Evolutionary conservation across 768 basidiomycete species (phyloP), one percentile per base, ranked within the genome.

Genomic region (Auricularia heimuer): DNA sequence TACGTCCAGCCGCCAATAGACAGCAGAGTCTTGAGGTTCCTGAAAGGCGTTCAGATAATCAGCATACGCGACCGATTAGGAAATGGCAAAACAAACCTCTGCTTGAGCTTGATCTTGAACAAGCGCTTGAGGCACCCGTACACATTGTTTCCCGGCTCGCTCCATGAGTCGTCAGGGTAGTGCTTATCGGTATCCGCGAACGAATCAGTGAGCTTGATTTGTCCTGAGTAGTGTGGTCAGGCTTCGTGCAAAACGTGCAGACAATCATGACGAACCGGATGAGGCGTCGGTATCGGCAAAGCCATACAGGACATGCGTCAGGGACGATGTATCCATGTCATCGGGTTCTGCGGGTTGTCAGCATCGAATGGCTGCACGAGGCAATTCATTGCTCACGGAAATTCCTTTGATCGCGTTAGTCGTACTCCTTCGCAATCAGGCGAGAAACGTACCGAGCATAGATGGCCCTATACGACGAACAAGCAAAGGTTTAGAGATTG

Each of bases 291-390:
- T 71, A 71, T 92, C 92, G 2, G 87, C 89, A 21, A 92, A 78
- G 1, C 75, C 81, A 69, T 92, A 92, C 14, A 90, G 75, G 69
- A 92, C 83, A 77, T 90, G 90, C 4, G 89, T 92, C 67, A 94
- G 77, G 45, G 81, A 77, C 3, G 77, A 74, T 7, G 85, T 73
- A 56, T 79, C 79, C 64, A 90, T 84, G 65, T 87, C 82, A 24
- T 82, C 83, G 1, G 88, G 88, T 71, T 87, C 87, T 88, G 70
- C 36, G 65, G 54, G 68, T 62, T 47, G 69, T 24, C 39, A 62
- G n/a, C 33, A 62, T n/a, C 63, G 16, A 34, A 51, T 67, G 24
- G 14, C 33, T 12, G 39, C 29, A 29, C 29, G 24, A 47, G 39
- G 39, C 7, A 0, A 35, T 7, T 34, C 7, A 18, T 18, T 54